A percentile compares a stretch with the other conserved stretches of the same genome.
phyloP scores from a whole-genome alignment of 139 green algal genomes.

The Chlorella sp. region DNA sequence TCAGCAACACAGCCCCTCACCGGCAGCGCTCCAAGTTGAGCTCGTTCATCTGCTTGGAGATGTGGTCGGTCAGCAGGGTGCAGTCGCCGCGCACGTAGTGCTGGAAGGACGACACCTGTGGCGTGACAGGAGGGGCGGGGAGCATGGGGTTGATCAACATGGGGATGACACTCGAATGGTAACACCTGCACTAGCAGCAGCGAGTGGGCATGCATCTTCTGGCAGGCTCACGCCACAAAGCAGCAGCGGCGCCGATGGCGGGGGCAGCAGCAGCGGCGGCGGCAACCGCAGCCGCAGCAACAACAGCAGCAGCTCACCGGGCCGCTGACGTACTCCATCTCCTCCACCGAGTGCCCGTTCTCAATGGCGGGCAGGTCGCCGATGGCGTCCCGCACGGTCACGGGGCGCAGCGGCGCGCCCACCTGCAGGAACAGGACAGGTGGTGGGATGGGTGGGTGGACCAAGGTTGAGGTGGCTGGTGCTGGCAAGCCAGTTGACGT shows the following conservation, averaged over 20 bases:
- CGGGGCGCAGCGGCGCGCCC: conserved; percentile 86
- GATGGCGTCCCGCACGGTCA: conserved; percentile 96
- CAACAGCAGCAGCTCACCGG: conserved; percentile 22
- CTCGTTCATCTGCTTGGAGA: conserved; percentile 97
- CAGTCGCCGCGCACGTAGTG: conserved; percentile 68
- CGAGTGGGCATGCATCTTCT: too few relatives aligned
- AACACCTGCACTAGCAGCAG: too few relatives aligned
- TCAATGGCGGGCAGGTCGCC: conserved; percentile 87
- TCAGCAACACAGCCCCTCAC: conserved; percentile 25
- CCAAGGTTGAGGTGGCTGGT: too few relatives aligned
- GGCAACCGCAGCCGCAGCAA: too few relatives aligned
- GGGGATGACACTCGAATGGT: too few relatives aligned
- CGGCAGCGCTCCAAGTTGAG: conserved; percentile 95
- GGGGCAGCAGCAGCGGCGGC: too few relatives aligned
- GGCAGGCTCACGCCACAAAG: too few relatives aligned
- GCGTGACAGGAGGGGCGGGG: neutral
- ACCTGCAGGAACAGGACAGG: neutral
- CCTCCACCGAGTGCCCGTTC: conserved; percentile 79
- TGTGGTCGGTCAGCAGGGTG: conserved; percentile 84
- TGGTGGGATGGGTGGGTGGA: neutral
- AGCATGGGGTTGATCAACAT: too few relatives aligned
- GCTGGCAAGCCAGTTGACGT: too few relatives aligned
- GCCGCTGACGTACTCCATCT: conserved; percentile 57
- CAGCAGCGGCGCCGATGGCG: too few relatives aligned
- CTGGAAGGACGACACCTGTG: conserved; percentile 65